Evolutionary conservation across 2,329 filamentous ascomycete genomes (phyloP), one percentile per base, ranked within the genome.

Genomic region (Fusarium mexicanum): DNA sequence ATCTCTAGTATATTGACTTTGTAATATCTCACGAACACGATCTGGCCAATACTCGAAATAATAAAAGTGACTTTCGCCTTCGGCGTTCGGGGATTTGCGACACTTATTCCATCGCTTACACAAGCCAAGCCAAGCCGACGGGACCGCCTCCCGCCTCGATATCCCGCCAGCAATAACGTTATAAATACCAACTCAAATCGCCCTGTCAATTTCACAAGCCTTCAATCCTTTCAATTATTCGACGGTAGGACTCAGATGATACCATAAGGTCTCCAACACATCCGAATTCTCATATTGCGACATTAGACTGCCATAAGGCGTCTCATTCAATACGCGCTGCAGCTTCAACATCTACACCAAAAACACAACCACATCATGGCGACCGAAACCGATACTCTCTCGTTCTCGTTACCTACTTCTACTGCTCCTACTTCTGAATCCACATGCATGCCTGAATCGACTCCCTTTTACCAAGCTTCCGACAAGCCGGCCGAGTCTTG

Each of bases 301-400:
- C 55, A 47, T 26, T 62, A 60, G 67, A 59, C 67, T 44, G 59
- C 59, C 61, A 26, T 16, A 46, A 69, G 61, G 72, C 64, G 72
- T 65, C 68, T 60, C 33, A 26, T 47, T 58, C 57, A 63, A 62
- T 46, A 51, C 24, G 54, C 57, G 54, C 29, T 31, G 35, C 54
- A 35, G 43, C 50, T 41, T 51, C 48, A 68, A n/a, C 54, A 53
- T 24, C 38, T 38, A 17, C 29, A 67, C 29, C 29, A 35, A 29
- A 62, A 17, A 33, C 14, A 38, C 20, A 31, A 22, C 26, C 35
- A 50, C 54, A 69, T 54, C 71, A 81, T 81, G 79, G 73, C 77
- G 24, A 81, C 80, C 74, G 79, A 82, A 44, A 82, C 80, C 41
- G 80, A 82, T 43, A 80, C 79, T 18, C 53, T 80, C 40, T 81